A percentile compares a stretch with the other conserved stretches of the same genome.
phyloP scores from a whole-genome alignment of 495 filamentous ascomycete species.

The Pyrenula aspistea region DNA sequence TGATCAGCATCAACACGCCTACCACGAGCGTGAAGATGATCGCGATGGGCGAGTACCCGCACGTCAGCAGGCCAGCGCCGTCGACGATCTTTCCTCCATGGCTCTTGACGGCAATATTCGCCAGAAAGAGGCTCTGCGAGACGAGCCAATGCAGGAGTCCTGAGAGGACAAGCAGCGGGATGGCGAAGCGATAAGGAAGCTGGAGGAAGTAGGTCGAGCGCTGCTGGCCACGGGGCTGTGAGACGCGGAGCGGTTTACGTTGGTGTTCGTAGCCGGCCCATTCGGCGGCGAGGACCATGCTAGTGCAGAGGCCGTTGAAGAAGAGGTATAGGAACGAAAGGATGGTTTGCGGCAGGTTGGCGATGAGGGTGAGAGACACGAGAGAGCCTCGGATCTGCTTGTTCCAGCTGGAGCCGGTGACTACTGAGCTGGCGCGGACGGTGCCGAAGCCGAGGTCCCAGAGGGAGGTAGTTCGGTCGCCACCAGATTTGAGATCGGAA shows the following conservation, averaged over 20 bases:
- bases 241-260: slow-evolving; percentile 24
- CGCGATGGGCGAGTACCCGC: neutral
- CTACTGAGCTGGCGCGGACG: slow-evolving; percentile 2
- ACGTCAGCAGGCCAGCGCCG: neutral
- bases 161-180: slow-evolving; percentile 16
- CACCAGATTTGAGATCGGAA: too few relatives aligned
- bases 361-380: slow-evolving; percentile 15
- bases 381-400: neutral
- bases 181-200: slow-evolving; percentile 24
- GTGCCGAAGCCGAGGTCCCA: slow-evolving; percentile 14
- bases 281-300: slow-evolving; percentile 21
- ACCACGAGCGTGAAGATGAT: neutral
- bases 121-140: slow-evolving; percentile 18
- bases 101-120: neutral
- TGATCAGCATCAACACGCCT: neutral
- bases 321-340: slow-evolving; percentile 24
- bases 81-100: neutral
- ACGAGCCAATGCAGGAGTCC: slow-evolving; percentile 24
- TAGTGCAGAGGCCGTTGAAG: slow-evolving; percentile 19
- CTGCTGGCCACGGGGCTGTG: slow-evolving; percentile 19
- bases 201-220: slow-evolving; percentile 25
- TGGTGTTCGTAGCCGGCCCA: slow-evolving; percentile 9
- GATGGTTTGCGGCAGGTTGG: slow-evolving; percentile 26
- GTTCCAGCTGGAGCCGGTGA: neutral
- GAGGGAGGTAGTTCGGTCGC: neutral